A percentile compares a stretch with the other conserved stretches of the same genome.
Evolutionary conservation across 768 basidiomycete species (phyloP).

Genomic region (Suillus lakei): DNA sequence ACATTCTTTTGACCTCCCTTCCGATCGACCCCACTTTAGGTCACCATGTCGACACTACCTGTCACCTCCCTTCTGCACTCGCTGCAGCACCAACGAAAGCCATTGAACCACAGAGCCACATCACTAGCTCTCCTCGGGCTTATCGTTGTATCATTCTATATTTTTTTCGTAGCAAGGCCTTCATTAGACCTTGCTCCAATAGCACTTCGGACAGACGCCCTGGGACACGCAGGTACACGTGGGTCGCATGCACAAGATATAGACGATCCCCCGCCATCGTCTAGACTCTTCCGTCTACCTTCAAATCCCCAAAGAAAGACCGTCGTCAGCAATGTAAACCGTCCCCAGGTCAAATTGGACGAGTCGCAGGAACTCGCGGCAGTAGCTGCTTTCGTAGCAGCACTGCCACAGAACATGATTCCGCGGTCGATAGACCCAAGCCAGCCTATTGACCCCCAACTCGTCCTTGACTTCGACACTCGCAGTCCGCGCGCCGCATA

Average conservation of each 20-base stretch:
- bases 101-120: constrained; percentile 52
- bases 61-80: constrained; percentile 33
- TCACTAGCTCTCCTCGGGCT: constrained; percentile 59
- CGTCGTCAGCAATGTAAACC: constrained; percentile 21
- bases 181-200: constrained; percentile 44
- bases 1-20: constrained; percentile 12
- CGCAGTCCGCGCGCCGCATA: constrained; percentile 61
- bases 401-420: constrained; percentile 76
- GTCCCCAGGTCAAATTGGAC: constrained; percentile 52
- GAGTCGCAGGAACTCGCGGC: constrained; percentile 73
- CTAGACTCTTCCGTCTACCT: constrained; percentile 27
- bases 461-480: constrained; percentile 84
- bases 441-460: constrained; percentile 73
- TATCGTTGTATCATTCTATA: constrained; percentile 55
- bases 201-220: constrained; percentile 34
- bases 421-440: constrained; percentile 67
- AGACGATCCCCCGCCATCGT: constrained; percentile 35
- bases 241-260: constrained; percentile 20
- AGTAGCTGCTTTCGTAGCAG: constrained; percentile 72
- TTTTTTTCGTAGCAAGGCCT: constrained; percentile 55
- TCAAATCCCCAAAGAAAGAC: constrained; percentile 15
- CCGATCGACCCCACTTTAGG: constrained; percentile 24
- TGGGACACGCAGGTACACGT: constrained; percentile 34
- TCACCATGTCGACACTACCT: constrained; percentile 28
- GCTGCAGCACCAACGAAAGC: constrained; percentile 46